Evolutionary conservation across 2,329 filamentous ascomycete species (phyloP).

Genomic region (Tolypocladium nubicola): DNA sequence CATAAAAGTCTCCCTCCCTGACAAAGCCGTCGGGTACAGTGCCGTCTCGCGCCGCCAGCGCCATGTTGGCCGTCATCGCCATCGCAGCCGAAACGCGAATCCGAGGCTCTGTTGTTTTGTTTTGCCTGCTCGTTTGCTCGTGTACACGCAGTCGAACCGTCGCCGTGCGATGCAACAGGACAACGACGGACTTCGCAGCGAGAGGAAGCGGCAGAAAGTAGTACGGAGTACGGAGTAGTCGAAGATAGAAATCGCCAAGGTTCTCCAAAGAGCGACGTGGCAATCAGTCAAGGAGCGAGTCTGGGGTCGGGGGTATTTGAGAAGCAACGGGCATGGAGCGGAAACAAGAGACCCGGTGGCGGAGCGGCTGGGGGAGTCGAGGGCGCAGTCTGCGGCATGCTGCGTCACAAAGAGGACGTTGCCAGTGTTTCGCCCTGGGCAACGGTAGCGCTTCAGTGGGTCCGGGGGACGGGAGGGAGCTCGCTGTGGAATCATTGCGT

Average conservation of each 20-base stretch:
- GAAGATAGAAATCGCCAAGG: background rate
- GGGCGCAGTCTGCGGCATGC: background rate
- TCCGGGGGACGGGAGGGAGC: background rate
- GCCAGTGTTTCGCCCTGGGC: background rate
- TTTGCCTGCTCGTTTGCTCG: background rate
- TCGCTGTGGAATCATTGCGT: background rate
- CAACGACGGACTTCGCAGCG: background rate
- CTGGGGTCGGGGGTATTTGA: background rate
- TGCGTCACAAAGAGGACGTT: background rate
- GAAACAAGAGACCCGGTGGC: background rate
- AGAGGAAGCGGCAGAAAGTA: background rate
- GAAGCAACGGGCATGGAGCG: background rate
- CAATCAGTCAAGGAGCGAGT: background rate
- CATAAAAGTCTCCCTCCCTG: conserved; percentile 3
- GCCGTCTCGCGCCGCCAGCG: background rate
- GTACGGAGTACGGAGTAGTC: no score
- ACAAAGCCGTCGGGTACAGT: conserved; percentile 2
- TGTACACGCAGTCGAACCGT: background rate
- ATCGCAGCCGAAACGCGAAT: no score
- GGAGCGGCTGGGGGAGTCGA: background rate
- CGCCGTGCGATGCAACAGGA: background rate
- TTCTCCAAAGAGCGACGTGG: background rate
- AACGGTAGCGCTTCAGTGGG: background rate
- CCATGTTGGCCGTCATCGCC: background rate
- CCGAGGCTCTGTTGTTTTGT: background rate